Percentiles rank a stretch among this genome's conserved stretches.
These are phyloP conservation scores for Chalciporus piperatus DNA, from an alignment of 768 basidiomycete genomes.

Conservation along the genomic window DNA sequence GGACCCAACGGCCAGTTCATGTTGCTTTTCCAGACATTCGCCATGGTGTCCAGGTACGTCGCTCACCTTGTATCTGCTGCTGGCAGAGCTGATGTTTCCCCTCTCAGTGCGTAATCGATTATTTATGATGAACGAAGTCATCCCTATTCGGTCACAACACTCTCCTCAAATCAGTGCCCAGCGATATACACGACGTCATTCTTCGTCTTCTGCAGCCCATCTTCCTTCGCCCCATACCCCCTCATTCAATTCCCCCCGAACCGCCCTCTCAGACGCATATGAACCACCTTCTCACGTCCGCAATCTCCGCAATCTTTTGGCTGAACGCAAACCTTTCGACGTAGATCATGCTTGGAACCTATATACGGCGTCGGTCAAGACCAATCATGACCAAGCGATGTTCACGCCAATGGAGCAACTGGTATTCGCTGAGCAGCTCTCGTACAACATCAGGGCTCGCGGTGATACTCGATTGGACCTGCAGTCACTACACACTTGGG, in stretches of 20 bases:
- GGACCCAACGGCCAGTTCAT: conserved; percentile 38
- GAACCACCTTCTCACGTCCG: not conserved
- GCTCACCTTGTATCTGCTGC: conserved; percentile 1
- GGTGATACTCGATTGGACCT: conserved; percentile 16
- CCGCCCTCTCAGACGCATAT: conserved; percentile 2
- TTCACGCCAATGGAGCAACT: conserved; percentile 24
- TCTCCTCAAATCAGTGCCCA: conserved; percentile 8
- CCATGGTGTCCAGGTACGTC: conserved; percentile 47
- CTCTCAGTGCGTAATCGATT: conserved; percentile 33
- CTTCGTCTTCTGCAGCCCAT: conserved; percentile 16
- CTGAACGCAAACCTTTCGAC: conserved; percentile 24
- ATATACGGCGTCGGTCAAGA: conserved; percentile 26
- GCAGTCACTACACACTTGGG: conserved; percentile 33
- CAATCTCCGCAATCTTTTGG: conserved; percentile 21
- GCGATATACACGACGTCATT: conserved; percentile 23
- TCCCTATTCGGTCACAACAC: conserved; percentile 23
- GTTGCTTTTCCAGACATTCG: conserved; percentile 46
- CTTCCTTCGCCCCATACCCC: conserved; percentile 5
- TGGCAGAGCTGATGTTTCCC: conserved; percentile 5
- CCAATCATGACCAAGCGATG: conserved; percentile 7
- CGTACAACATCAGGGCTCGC: conserved; percentile 12
- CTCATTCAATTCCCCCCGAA: conserved; percentile 8
- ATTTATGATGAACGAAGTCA: conserved; percentile 37
- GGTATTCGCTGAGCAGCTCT: conserved; percentile 27
- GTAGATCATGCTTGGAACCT: conserved; percentile 40